Evolutionary conservation across 75 land plant genomes (phyloP).

Genomic region (Pinus taeda): DNA sequence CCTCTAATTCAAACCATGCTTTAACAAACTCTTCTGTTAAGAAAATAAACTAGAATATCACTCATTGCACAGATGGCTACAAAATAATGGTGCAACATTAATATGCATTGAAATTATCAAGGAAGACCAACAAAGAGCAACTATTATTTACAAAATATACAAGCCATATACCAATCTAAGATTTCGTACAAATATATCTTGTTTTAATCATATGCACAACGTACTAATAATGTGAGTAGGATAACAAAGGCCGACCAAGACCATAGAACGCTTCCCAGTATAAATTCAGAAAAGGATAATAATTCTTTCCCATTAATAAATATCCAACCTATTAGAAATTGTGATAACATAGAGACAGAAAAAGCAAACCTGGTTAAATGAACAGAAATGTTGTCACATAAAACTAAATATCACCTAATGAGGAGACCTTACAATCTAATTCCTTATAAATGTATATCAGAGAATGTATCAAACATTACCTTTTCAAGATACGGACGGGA

Average conservation of each 20-base stretch:
- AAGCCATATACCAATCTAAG: background rate
- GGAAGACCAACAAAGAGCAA: background rate
- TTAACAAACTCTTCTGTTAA: background rate
- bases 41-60: background rate
- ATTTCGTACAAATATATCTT: background rate
- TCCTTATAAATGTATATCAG: background rate
- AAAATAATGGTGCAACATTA: background rate
- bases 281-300: background rate
- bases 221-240: background rate
- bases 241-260: background rate
- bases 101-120: background rate
- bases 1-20: background rate
- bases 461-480: background rate
- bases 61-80: background rate
- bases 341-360: background rate
- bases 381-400: background rate
- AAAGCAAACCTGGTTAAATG: background rate
- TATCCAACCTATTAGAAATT: background rate
- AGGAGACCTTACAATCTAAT: background rate
- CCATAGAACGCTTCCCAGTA: background rate
- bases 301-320: background rate
- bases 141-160: background rate
- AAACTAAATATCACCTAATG: conserved; percentile 3
- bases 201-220: background rate
- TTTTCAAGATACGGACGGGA: background rate